Conservation (phyloP, 768 basidiomycete genomes). For the Suillus occidentalis region DNA sequence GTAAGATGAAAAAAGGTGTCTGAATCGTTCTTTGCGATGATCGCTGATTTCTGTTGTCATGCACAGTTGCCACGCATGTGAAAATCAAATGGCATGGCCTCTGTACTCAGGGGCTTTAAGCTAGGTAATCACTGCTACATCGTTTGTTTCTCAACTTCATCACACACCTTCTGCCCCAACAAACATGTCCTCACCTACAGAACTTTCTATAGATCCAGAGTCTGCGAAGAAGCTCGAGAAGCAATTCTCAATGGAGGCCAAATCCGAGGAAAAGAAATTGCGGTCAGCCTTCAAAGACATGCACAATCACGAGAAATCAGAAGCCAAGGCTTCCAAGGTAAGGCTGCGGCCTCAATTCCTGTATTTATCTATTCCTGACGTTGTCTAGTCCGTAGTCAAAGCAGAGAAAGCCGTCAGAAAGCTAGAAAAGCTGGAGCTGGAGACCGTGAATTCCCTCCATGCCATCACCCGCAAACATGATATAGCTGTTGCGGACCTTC, state of each 20-base stretch:
- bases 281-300: slow-evolving; percentile 57
- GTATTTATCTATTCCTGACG: slow-evolving; percentile 1
- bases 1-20: background rate
- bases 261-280: slow-evolving; percentile 49
- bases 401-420: slow-evolving; percentile 48
- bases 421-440: slow-evolving; percentile 50
- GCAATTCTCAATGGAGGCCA: slow-evolving; percentile 47
- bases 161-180: slow-evolving; percentile 4
- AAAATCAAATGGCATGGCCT: background rate
- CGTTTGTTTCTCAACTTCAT: background rate
- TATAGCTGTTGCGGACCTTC: slow-evolving; percentile 41
- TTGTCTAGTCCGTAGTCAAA: slow-evolving; percentile 42
- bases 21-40: background rate
- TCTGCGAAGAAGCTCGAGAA: slow-evolving; percentile 45
- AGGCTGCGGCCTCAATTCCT: background rate
- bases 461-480: slow-evolving; percentile 56
- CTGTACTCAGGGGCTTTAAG: background rate
- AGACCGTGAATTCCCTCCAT: slow-evolving; percentile 48
- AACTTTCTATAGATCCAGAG: slow-evolving; percentile 22
- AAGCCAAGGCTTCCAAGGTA: slow-evolving; percentile 54
- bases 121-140: background rate
- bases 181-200: slow-evolving; percentile 23
- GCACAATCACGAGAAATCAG: slow-evolving; percentile 50
- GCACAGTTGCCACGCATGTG: background rate
- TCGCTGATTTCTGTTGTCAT: background rate